Conservation (phyloP, 257 asterid genomes). For the Scutellaria minor region DNA sequence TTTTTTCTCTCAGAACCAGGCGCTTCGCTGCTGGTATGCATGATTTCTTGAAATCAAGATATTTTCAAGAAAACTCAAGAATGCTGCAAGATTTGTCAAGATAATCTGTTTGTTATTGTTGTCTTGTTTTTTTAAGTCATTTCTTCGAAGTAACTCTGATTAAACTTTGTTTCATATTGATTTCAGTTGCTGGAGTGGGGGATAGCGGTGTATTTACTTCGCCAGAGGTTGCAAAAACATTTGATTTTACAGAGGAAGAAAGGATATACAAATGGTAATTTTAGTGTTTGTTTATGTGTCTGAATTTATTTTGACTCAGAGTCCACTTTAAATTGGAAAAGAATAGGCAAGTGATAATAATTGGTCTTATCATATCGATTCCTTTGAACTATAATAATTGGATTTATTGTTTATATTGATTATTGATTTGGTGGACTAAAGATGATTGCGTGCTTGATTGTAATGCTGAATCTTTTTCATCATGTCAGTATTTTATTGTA, state of each 20-base stretch:
- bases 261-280: conserved; percentile 89
- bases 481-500: neutral
- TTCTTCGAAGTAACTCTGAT: neutral
- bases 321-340: neutral
- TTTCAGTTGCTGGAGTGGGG: conserved; percentile 66
- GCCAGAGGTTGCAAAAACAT: conserved; percentile 78
- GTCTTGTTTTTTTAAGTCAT: neutral
- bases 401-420: neutral
- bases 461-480: neutral
- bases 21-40: conserved; percentile 46
- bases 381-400: neutral
- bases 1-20: conserved; percentile 39
- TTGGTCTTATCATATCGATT: neutral
- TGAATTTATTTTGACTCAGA: conserved; percentile 15
- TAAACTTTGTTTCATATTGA: neutral
- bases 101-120: neutral
- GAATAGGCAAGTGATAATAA: neutral
- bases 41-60: neutral
- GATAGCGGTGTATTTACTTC: conserved; percentile 65
- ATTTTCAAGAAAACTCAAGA: neutral
- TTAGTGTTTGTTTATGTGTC: conserved; percentile 8
- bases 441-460: conserved; percentile 3
- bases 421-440: conserved; percentile 16
- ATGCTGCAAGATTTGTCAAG: conserved; percentile 16
- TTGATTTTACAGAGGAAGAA: conserved; percentile 86